phyloP scores from a whole-genome alignment of 441 rosid species.

The Jatropha multifida region DNA sequence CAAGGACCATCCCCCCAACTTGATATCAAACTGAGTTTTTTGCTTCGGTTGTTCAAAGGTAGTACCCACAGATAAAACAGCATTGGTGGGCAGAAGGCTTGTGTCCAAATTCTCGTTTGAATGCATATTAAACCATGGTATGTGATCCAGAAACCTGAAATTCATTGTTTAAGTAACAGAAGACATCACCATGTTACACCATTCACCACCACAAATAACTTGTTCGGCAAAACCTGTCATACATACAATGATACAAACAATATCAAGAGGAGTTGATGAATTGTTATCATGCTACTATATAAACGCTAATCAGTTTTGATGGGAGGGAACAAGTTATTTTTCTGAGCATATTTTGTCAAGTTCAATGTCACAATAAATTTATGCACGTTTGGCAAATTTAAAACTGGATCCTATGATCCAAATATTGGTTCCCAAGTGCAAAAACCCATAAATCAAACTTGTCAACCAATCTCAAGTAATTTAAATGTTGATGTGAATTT shows the following conservation, averaged over 20 bases:
- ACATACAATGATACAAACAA: slow-evolving; percentile 7
- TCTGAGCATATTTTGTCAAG: background rate
- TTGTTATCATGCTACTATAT: background rate
- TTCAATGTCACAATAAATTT: background rate
- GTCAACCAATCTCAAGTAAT: background rate
- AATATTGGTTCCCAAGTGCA: background rate
- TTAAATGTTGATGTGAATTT: too few species aligned
- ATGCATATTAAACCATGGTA: slow-evolving; percentile 39
- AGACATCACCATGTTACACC: slow-evolving; percentile 20
- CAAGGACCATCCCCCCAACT: slow-evolving; percentile 59
- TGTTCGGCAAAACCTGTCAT: slow-evolving; percentile 18
- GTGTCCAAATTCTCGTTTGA: slow-evolving; percentile 39
- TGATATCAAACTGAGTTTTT: slow-evolving; percentile 42
- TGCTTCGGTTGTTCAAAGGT: slow-evolving; percentile 33
- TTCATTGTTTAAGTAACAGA: slow-evolving; percentile 35
- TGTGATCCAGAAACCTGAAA: slow-evolving; percentile 35
- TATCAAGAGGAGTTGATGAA: background rate
- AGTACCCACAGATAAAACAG: slow-evolving; percentile 16
- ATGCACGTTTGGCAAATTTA: background rate
- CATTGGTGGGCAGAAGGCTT: slow-evolving; percentile 32
- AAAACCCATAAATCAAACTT: background rate
- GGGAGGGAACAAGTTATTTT: background rate
- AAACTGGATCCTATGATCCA: background rate
- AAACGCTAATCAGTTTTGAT: background rate
- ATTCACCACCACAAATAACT: slow-evolving; percentile 18